phyloP scores from a whole-genome alignment of 1,284 basidiomycete genomes.

The Sanghuangporus baumii region DNA sequence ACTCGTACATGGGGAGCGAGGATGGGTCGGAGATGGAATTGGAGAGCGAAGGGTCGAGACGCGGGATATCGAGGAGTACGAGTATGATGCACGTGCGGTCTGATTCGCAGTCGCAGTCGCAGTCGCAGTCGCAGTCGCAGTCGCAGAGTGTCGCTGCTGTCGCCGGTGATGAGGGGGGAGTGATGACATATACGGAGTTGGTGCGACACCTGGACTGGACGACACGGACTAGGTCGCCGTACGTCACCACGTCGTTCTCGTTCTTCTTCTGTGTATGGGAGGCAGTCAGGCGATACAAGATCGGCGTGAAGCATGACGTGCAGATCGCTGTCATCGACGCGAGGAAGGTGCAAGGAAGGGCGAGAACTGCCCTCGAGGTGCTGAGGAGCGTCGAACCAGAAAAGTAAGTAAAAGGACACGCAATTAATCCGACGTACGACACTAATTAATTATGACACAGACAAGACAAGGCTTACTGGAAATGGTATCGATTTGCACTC shows the following conservation, averaged over 20 bases:
- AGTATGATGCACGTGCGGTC: too few relatives aligned
- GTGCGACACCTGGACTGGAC: slow-evolving; percentile 69
- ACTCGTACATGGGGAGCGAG: slow-evolving; percentile 9
- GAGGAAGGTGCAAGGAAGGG: slow-evolving; percentile 44
- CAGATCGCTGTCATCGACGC: slow-evolving; percentile 75
- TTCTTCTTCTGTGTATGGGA: slow-evolving; percentile 79
- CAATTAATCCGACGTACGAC: background rate
- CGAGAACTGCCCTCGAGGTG: slow-evolving; percentile 37
- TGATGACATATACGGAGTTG: slow-evolving; percentile 38
- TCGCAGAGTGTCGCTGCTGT: too few relatives aligned
- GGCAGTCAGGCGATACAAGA: slow-evolving; percentile 63
- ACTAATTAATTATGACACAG: slow-evolving; percentile 30
- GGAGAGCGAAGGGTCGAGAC: background rate
- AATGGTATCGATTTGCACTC: slow-evolving; percentile 66
- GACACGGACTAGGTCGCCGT: slow-evolving; percentile 59
- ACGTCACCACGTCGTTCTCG: slow-evolving; percentile 70
- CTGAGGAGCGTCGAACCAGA: slow-evolving; percentile 1
- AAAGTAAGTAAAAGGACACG: background rate
- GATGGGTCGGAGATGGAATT: slow-evolving; percentile 1
- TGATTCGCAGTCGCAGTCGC: too few relatives aligned
- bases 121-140: too few relatives aligned
- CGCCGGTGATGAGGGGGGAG: too few relatives aligned
- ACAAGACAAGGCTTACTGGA: slow-evolving; percentile 59
- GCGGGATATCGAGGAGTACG: slow-evolving; percentile 3
- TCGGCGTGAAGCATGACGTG: slow-evolving; percentile 63